A percentile compares a stretch with the other conserved stretches of the same genome.
Evolutionary conservation across 305 asterid genomes (phyloP).

Genomic region (Fraxinus latifolia): DNA sequence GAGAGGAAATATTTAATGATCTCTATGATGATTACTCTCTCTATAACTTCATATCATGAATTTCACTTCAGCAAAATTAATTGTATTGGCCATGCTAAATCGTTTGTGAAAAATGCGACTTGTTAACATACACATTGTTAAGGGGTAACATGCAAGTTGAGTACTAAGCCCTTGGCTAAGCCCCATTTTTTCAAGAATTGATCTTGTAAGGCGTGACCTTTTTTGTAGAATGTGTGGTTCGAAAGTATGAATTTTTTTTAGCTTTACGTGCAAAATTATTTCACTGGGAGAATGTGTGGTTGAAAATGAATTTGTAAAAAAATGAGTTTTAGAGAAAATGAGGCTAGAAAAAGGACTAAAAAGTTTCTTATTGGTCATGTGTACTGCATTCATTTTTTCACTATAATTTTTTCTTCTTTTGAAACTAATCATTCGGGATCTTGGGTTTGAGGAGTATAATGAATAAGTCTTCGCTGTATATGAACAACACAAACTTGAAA

Average conservation of each 20-base stretch:
- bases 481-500: slow-evolving; percentile 88
- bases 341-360: neutral
- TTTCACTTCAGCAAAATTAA: neutral
- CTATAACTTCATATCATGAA: neutral
- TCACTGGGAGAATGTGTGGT: too few relatives aligned
- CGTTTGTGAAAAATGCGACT: neutral
- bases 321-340: neutral
- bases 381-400: neutral
- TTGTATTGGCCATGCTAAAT: neutral
- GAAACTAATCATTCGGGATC: slow-evolving; percentile 49
- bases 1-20: neutral
- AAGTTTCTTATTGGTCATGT: neutral
- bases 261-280: neutral
- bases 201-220: neutral
- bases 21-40: neutral
- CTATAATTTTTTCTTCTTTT: slow-evolving; percentile 1
- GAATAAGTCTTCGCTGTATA: slow-evolving; percentile 88
- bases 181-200: neutral
- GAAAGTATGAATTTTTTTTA: neutral
- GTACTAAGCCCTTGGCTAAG: neutral
- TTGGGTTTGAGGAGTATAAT: slow-evolving; percentile 85
- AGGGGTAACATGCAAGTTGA: slow-evolving; percentile 7
- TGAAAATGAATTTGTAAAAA: too few relatives aligned
- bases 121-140: neutral
- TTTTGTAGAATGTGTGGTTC: too few relatives aligned